A percentile compares a stretch with the other conserved stretches of the same genome.
phyloP scores from a whole-genome alignment of 2,329 filamentous ascomycete species.

The Shiraia bambusicola region DNA sequence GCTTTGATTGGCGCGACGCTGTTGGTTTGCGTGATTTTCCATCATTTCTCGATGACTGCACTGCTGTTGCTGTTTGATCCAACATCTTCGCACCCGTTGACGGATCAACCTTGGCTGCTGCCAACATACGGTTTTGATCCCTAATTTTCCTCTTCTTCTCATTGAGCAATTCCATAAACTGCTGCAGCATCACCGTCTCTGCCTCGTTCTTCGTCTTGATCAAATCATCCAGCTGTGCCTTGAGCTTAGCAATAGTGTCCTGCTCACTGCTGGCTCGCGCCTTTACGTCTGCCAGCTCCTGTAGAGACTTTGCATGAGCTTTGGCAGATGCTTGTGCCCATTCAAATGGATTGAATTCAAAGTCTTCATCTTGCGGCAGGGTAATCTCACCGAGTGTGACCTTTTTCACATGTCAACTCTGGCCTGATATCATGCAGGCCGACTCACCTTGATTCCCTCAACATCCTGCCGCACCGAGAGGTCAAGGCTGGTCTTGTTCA shows the following conservation, averaged over 20 bases:
- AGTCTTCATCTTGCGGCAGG: constrained; percentile 57
- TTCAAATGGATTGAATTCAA: constrained; percentile 65
- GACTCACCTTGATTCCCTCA: constrained; percentile 5
- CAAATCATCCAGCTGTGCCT: constrained; percentile 66
- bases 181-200: constrained; percentile 66
- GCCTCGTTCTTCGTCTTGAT: constrained; percentile 65
- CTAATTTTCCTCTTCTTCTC: constrained; percentile 80
- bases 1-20: constrained; percentile 39
- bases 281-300: constrained; percentile 48
- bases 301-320: constrained; percentile 49
- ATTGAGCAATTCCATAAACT: constrained; percentile 71
- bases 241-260: constrained; percentile 59
- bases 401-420: constrained; percentile 11
- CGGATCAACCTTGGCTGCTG: constrained; percentile 52
- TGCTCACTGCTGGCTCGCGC: constrained; percentile 54
- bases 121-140: constrained; percentile 67
- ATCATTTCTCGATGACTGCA: constrained; percentile 28
- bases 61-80: constrained; percentile 25
- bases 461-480: constrained; percentile 49
- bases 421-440: not conserved
- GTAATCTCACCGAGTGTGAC: constrained; percentile 66
- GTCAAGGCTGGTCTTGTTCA: constrained; percentile 56
- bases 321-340: constrained; percentile 66
- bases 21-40: constrained; percentile 33
- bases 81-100: constrained; percentile 23